Conservation (phyloP, 1,139 yeast genomes). For the Geotrichum siamense region DNA sequence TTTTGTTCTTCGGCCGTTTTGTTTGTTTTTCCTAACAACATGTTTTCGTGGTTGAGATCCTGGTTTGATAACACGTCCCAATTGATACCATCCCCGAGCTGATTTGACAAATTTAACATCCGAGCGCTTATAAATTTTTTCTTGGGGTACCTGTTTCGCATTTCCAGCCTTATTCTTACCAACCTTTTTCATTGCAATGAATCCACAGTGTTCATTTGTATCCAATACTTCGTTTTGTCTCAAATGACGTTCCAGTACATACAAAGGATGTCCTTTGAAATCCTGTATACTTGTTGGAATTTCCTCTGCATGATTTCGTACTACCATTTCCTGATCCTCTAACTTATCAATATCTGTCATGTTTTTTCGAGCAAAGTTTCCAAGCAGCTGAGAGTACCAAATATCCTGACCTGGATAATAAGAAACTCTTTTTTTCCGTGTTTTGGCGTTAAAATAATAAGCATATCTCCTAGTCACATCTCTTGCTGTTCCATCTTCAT, state of each 20-base stretch:
- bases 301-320: constrained; percentile 67
- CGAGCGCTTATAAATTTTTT: constrained; percentile 54
- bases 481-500: constrained; percentile 52
- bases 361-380: constrained; percentile 24
- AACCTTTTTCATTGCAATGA: constrained; percentile 38
- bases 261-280: constrained; percentile 74
- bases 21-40: constrained; percentile 28
- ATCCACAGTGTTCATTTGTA: constrained; percentile 72
- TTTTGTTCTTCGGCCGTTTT: constrained; percentile 16
- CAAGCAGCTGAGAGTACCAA: constrained; percentile 49
- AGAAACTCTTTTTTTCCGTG: constrained; percentile 64
- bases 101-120: constrained; percentile 60
- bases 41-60: constrained; percentile 63
- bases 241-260: constrained; percentile 69
- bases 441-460: constrained; percentile 61
- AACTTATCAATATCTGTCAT: constrained; percentile 47
- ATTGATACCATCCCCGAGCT: constrained; percentile 80
- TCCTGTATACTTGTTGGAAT: constrained; percentile 81
- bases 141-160: constrained; percentile 13
- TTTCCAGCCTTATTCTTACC: constrained; percentile 6
- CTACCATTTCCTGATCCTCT: constrained; percentile 64
- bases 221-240: constrained; percentile 62
- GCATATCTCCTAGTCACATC: constrained; percentile 87
- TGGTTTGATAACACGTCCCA: constrained; percentile 65
- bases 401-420: constrained; percentile 43